These are phyloP conservation scores for Rhodotorula paludigena DNA, from an alignment of 768 basidiomycete genomes.

Conservation along the genomic window DNA sequence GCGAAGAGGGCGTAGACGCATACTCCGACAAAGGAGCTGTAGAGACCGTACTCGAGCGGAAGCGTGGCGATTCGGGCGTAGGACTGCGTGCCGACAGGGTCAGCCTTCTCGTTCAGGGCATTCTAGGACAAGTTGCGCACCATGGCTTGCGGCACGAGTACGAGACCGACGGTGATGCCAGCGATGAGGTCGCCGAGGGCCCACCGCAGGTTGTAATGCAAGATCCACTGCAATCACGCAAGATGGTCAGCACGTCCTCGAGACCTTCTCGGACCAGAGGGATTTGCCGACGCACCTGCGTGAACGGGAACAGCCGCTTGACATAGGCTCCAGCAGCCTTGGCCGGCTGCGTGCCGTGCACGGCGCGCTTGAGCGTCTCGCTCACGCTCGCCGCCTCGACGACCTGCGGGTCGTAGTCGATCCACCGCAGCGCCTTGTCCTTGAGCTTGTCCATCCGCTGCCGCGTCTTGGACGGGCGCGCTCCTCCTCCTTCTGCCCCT, in stretches of 20 bases:
- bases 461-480: no score
- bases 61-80: constrained; percentile 63
- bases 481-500: not conserved
- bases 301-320: constrained; percentile 25
- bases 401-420: constrained; percentile 30
- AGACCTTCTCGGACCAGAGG: no score
- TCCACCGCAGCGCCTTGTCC: not conserved
- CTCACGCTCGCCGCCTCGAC: constrained; percentile 23
- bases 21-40: constrained; percentile 85
- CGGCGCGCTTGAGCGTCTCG: not conserved
- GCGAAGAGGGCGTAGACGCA: constrained; percentile 85
- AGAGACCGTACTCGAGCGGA: constrained; percentile 80
- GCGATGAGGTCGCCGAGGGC: constrained; percentile 40
- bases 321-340: not conserved
- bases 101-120: not conserved
- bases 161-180: constrained; percentile 54
- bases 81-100: not conserved
- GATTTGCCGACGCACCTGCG: not conserved
- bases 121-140: not conserved
- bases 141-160: constrained; percentile 89
- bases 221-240: constrained; percentile 13
- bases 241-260: no score
- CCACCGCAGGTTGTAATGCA: constrained; percentile 27
- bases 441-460: not conserved
- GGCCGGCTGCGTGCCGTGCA: not conserved